phyloP scores from a whole-genome alignment of 2,329 filamentous ascomycete genomes.

The Aspergillus calidoustus region DNA sequence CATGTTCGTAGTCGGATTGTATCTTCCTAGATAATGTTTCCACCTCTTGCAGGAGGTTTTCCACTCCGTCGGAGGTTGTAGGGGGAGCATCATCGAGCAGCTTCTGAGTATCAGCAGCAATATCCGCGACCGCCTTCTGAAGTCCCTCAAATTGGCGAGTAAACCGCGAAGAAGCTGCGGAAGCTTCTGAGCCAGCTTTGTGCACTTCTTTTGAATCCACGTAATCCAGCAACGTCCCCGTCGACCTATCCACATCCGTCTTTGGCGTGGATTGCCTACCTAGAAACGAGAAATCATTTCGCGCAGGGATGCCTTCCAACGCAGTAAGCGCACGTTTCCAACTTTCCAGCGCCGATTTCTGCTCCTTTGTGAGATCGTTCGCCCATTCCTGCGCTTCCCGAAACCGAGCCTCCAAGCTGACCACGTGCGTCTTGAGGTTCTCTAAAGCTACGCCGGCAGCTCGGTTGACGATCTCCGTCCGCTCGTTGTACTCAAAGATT shows the following conservation, averaged over 20 bases:
- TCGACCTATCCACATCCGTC: conserved; percentile 49
- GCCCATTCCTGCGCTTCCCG: conserved; percentile 53
- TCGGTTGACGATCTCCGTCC: conserved; percentile 64
- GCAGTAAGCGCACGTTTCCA: conserved; percentile 46
- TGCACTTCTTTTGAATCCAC: conserved; percentile 74
- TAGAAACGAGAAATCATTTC: conserved; percentile 49
- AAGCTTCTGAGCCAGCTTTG: conserved; percentile 70
- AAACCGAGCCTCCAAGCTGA: conserved; percentile 49
- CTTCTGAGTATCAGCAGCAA: conserved; percentile 60
- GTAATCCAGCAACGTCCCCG: conserved; percentile 72
- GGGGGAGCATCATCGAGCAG: conserved; percentile 48
- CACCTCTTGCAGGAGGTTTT: conserved; percentile 78
- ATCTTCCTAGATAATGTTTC: conserved; percentile 86
- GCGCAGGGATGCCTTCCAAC: conserved; percentile 48
- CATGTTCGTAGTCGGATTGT: conserved; percentile 79
- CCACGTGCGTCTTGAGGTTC: conserved; percentile 63
- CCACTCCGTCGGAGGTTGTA: conserved; percentile 66
- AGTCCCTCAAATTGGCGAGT: conserved; percentile 63
- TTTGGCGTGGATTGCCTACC: conserved; percentile 47
- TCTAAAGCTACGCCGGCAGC: conserved; percentile 83
- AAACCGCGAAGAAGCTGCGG: conserved; percentile 64
- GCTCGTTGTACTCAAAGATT: conserved; percentile 59
- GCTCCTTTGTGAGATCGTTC: conserved; percentile 49
- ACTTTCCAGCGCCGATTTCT: conserved; percentile 47
- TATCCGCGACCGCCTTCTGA: conserved; percentile 62